Conservation (phyloP, 2,329 filamentous ascomycete species). For the Sclerotinia trifoliorum region DNA sequence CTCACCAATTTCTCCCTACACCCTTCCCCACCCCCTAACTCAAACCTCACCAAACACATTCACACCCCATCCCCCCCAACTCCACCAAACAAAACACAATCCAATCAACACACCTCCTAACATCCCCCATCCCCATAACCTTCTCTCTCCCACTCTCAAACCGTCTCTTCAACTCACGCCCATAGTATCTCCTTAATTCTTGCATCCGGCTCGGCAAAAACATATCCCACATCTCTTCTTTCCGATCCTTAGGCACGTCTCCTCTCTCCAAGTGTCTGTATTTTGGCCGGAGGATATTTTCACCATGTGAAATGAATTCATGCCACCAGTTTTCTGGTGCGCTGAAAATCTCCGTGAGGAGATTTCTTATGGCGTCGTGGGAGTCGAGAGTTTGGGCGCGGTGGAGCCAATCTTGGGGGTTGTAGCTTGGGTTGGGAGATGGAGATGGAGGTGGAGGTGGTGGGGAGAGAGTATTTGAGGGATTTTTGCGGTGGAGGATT, state of each 20-base stretch:
- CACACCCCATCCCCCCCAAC: not conserved
- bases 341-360: not conserved
- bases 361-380: not conserved
- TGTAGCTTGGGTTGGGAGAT: not conserved
- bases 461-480: not conserved
- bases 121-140: too few species aligned
- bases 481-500: not conserved
- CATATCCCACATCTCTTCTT: not conserved
- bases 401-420: not conserved
- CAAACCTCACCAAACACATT: not conserved
- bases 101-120: not conserved
- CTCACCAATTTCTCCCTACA: not conserved
- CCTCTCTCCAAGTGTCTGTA: not conserved
- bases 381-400: not conserved
- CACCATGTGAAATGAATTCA: not conserved
- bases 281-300: not conserved
- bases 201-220: not conserved
- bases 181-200: not conserved
- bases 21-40: not conserved
- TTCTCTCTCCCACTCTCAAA: not conserved
- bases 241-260: not conserved
- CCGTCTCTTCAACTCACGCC: not conserved
- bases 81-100: not conserved
- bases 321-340: not conserved
- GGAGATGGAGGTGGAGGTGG: too few species aligned